A percentile compares a stretch with the other conserved stretches of the same genome.
Conservation (phyloP, 176 grass and related monocot genomes). For the Aechmea fasciata region DNA sequence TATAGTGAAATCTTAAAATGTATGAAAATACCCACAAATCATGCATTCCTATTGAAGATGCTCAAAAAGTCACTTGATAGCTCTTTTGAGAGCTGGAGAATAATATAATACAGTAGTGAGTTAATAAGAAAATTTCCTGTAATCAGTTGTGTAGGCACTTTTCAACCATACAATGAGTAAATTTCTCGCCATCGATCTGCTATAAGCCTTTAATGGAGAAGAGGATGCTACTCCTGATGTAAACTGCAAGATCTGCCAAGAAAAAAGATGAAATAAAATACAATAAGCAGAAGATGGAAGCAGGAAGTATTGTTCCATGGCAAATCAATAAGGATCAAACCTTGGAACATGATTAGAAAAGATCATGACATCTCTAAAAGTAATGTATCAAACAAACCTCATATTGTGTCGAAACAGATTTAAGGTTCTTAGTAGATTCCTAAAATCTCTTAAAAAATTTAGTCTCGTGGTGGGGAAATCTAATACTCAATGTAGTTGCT, state of each 20-base stretch:
- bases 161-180: not conserved
- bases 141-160: no score
- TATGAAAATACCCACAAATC: no score
- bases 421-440: not conserved
- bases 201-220: not conserved
- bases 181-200: not conserved
- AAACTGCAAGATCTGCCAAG: not conserved
- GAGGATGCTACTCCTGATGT: not conserved
- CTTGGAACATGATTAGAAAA: not conserved
- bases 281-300: not conserved
- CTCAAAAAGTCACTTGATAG: no score
- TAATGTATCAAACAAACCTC: not conserved
- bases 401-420: not conserved
- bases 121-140: no score
- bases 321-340: no score
- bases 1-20: no score
- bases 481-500: constrained; percentile 1
- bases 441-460: not conserved
- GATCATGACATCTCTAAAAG: not conserved
- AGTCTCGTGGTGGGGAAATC: not conserved
- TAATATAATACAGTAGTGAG: no score
- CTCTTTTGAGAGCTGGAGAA: no score
- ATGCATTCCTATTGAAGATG: no score
- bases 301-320: not conserved
- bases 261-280: not conserved